Evolutionary conservation across 169 alveolate genomes (phyloP).

Genomic region (Plasmodium cynomolgi): DNA sequence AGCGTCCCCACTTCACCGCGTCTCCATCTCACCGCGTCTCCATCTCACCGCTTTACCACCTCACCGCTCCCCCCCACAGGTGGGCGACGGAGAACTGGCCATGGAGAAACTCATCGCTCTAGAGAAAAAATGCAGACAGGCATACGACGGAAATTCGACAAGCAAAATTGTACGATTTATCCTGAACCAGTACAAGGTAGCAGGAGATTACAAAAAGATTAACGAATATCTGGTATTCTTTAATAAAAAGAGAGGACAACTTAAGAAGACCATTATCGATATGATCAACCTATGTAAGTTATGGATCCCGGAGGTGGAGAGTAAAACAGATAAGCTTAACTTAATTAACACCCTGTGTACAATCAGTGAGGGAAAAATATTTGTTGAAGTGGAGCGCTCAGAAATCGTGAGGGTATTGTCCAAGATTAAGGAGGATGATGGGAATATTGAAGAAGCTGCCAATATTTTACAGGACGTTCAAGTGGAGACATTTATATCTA

Average conservation of each 20-base stretch:
- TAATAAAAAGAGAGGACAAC: slow-evolving; percentile 80
- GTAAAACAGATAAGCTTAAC: slow-evolving; percentile 74
- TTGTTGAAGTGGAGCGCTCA: slow-evolving; percentile 83
- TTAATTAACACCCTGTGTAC: slow-evolving; percentile 77
- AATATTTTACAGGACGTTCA: slow-evolving; percentile 79
- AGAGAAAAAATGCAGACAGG: slow-evolving; percentile 82
- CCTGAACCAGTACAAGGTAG: slow-evolving; percentile 75
- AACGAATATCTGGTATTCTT: slow-evolving; percentile 79
- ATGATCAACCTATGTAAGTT: slow-evolving; percentile 77
- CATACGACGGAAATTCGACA: slow-evolving; percentile 83
- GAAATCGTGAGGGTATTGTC: slow-evolving; percentile 77
- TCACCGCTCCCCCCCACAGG: neutral
- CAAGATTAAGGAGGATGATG: slow-evolving; percentile 80
- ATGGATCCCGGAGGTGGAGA: slow-evolving; percentile 76
- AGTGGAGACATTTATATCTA: slow-evolving; percentile 83
- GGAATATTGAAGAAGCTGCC: slow-evolving; percentile 82
- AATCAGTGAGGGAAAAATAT: slow-evolving; percentile 84
- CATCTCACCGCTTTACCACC: neutral
- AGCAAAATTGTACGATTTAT: slow-evolving; percentile 78
- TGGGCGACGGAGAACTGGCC: slow-evolving; percentile 28
- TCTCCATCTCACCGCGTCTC: too few relatives aligned
- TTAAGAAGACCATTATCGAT: slow-evolving; percentile 79
- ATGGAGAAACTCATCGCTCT: slow-evolving; percentile 20
- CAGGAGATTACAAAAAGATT: slow-evolving; percentile 76
- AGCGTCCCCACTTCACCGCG: neutral